Evolutionary conservation across 805 yeast genomes (phyloP).

Genomic region (Saccharomycopsis vini): DNA sequence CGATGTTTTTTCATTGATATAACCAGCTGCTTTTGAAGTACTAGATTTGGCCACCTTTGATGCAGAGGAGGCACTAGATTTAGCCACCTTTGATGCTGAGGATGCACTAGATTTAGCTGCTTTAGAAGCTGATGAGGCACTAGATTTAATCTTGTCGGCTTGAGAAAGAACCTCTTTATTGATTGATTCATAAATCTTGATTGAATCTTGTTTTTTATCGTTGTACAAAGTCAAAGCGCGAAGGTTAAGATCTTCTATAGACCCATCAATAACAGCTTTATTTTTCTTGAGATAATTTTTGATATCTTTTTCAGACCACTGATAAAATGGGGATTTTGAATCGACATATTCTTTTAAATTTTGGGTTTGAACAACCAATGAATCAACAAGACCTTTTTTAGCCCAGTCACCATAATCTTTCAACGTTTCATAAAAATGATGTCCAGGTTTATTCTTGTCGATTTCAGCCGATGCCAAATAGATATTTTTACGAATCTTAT

Average conservation of each 20-base stretch:
- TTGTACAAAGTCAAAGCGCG: slow-evolving; percentile 7
- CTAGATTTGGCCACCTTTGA: too few species aligned
- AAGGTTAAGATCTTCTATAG: slow-evolving; percentile 26
- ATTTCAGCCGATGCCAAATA: not conserved
- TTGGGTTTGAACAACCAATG: too few species aligned
- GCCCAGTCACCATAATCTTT: too few species aligned
- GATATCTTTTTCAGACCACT: slow-evolving; percentile 6
- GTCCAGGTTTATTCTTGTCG: too few species aligned
- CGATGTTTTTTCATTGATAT: not conserved
- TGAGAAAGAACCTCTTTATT: not conserved
- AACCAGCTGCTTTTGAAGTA: not conserved
- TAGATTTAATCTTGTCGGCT: not conserved
- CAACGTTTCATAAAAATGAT: too few species aligned
- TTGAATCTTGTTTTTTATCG: not conserved
- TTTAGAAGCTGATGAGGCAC: too few species aligned
- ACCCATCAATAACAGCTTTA: slow-evolving; percentile 10
- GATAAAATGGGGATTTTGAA: not conserved
- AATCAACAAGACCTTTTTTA: not conserved
- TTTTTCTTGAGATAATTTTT: slow-evolving; percentile 1
- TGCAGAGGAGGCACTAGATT: too few species aligned
- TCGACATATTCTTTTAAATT: not conserved
- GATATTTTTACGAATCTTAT: slow-evolving; percentile 34
- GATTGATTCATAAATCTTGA: slow-evolving; percentile 3
- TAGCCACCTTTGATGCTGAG: not conserved
- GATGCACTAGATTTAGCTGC: not conserved